Percentiles rank a stretch among this genome's conserved stretches.
Evolutionary conservation across 352 stramenopile species (phyloP).

Genomic region (Phytophthora vignae): DNA sequence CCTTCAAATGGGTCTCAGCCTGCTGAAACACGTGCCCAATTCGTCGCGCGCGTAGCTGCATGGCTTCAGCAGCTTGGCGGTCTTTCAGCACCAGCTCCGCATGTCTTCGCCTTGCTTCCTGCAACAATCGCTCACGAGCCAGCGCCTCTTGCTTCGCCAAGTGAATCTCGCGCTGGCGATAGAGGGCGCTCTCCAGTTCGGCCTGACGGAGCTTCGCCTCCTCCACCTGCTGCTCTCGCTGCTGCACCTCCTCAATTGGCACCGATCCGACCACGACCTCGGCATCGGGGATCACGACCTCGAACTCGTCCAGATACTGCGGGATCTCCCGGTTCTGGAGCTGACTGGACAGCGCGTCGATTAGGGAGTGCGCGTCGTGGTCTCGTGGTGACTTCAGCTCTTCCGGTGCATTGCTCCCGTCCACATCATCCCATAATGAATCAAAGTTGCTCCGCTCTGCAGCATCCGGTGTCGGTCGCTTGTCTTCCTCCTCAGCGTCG

Average conservation of each 20-base stretch:
- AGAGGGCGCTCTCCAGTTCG: conserved; percentile 60
- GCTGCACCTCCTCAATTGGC: conserved; percentile 66
- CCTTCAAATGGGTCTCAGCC: conserved; percentile 66
- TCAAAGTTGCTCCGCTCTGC: conserved; percentile 15
- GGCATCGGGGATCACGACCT: conserved; percentile 67
- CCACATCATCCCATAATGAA: conserved; percentile 55
- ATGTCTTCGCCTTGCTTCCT: conserved; percentile 50
- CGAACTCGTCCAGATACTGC: conserved; percentile 74
- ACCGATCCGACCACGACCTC: conserved; percentile 71
- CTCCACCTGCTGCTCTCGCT: conserved; percentile 70
- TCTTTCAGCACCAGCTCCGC: conserved; percentile 52
- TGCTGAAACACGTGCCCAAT: conserved; percentile 79
- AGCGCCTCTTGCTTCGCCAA: conserved; percentile 54
- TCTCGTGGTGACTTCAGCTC: conserved; percentile 18
- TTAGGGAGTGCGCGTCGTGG: conserved; percentile 46
- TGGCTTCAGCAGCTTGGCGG: conserved; percentile 51
- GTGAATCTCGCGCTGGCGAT: conserved; percentile 55
- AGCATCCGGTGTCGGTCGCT: neutral
- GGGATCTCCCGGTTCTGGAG: conserved; percentile 52
- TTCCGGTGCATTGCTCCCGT: conserved; percentile 13
- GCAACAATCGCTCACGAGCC: conserved; percentile 43
- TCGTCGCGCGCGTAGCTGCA: conserved; percentile 54
- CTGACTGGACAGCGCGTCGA: conserved; percentile 59
- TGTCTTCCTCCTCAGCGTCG: conserved; percentile 8
- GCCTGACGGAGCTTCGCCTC: conserved; percentile 54